Base-by-base conservation (phyloP, 495 filamentous ascomycete species). In the Daldinia concentrica region DNA sequence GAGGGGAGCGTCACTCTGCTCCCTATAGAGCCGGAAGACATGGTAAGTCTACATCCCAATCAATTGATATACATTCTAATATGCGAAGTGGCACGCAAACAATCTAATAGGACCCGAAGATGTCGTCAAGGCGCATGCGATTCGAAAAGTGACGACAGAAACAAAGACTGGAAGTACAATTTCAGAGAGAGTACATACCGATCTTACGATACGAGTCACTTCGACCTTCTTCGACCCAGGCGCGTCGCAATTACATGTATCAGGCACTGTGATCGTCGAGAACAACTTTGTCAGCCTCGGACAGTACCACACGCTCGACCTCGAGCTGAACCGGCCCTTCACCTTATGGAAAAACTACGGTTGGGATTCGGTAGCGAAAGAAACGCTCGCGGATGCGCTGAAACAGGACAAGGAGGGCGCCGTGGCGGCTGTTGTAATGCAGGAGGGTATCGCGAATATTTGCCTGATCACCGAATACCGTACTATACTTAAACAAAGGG, bases 21-120 rank as follows among this genome's bases (percentile, higher is more conserved):
- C 55, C 94, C 95, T 2, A 90, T 93, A 76, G 95, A 97, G 74
- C 93, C 94, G 32, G 95, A 98, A 82, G 95, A 99, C 79, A 97
- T 99, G 94, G 92, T 94, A 84, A 62, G 68, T 65, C 36, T 57
- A 62, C 59, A 62, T 62, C 51, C 34, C 55, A 60, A 51, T 45
- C 48, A 50, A 54, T 54, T 45, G 26, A 14, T 43, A 24, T 14
- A 29, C 14, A 22, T 36, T 60, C 29, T 52, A 43, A 57, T 19
- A 52, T 37, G 29, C 12, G 24, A 56, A 95, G 92, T 99, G 95
- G 95, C 94, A 98, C 76, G 91, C 91, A 78, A 94, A 97, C 85
- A 99, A 99, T 82, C 86, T 99, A 39, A 95, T 99, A 78, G 88
- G 89, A 12, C 87, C 89, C 26, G 85, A 82, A 39, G 96, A 99